These are phyloP conservation scores for Lactarius indigo DNA, from an alignment of 768 basidiomycete genomes.

Conservation along the genomic window DNA sequence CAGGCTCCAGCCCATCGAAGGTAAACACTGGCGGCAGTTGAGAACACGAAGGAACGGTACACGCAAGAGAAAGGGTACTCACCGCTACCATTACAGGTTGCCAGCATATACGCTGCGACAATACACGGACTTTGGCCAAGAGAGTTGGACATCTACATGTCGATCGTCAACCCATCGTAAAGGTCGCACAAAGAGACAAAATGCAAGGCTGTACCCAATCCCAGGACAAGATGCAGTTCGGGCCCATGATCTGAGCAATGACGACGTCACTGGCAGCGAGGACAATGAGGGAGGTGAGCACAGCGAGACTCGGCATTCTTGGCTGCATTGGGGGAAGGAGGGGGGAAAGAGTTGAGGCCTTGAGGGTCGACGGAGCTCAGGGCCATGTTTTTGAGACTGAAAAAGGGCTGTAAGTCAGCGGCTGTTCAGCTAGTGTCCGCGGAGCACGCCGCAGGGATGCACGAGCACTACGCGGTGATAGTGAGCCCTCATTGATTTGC, in stretches of 20 bases:
- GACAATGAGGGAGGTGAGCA: background rate
- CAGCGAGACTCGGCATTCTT: background rate
- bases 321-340: background rate
- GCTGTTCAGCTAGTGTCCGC: no score
- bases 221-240: conserved; percentile 1
- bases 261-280: background rate
- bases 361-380: background rate
- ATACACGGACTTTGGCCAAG: conserved; percentile 12
- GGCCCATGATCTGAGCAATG: conserved; percentile 1
- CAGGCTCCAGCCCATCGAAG: no score
- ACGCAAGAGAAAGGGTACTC: background rate
- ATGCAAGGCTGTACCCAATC: background rate
- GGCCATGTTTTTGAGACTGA: background rate
- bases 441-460: no score
- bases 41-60: background rate
- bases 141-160: conserved; percentile 5
- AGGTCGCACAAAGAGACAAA: background rate
- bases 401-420: background rate
- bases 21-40: conserved; percentile 6
- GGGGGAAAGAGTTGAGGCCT: background rate
- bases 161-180: background rate
- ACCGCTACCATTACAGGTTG: conserved; percentile 14
- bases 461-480: no score
- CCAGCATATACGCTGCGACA: conserved; percentile 5
- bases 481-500: no score